Evolutionary conservation across 768 basidiomycete genomes (phyloP), one percentile per base, ranked within the genome.

Genomic region (Mycena albidolilacea): DNA sequence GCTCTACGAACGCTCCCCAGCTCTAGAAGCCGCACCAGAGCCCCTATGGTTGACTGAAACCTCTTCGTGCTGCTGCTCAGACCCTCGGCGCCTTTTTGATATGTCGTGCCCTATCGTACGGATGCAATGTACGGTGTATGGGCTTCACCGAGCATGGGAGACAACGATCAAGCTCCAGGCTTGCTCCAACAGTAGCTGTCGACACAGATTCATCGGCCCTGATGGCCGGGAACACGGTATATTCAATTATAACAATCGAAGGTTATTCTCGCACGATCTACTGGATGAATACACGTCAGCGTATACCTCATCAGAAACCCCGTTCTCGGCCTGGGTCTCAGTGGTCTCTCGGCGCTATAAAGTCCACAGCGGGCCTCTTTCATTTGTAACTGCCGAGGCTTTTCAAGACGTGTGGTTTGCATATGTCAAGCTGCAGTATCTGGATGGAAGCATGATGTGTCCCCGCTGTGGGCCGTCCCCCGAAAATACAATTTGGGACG

Each of bases 401-500:
- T 77, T 77, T 37, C 50, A 70, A 11, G 39, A 62, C 4, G 76
- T 54, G 0, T 77, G 76, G 76, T 77, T 77, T 30, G 35, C 76
- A 0, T 75, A 77, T 57, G 63, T 64, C 7, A 44, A 41, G 12
- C 64, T 77, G 11, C 71, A 69, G 60, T 37, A 59, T 15, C 59
- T 77, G n/a, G 76, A 75, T 7, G 64, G 50, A 0, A 64, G 65
- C 17, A 72, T 72, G 68, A 54, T 9, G 17, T 77, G 76, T 30
- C 57, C 66, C 1, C n/a, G 37, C 0, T 77, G 76, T 59, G 74
- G 73, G 14, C 62, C 72, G 3, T 50, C 44, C 21, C 77, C 75
- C 0, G 59, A 74, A 15, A 70, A 71, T 58, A 69, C 72, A 0
- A 77, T 77, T n/a, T 77, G 75, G 69, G 76, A 77, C 63, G 75